A percentile compares a stretch with the other conserved stretches of the same genome.
These are phyloP conservation scores for Xylaria palmicola DNA, from an alignment of 495 filamentous ascomycete species.

Conservation along the genomic window DNA sequence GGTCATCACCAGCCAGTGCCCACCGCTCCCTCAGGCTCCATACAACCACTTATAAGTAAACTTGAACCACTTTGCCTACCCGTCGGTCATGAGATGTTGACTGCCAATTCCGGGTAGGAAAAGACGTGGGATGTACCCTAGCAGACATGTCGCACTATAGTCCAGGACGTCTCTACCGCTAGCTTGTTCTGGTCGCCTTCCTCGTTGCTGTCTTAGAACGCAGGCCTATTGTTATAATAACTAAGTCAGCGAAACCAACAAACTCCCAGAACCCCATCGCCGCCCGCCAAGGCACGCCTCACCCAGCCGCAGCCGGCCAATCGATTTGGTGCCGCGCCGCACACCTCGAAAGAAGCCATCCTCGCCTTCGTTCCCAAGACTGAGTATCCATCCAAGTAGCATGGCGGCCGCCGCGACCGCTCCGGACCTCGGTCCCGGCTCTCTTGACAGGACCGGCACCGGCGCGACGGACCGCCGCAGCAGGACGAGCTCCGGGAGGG, in stretches of 20 bases:
- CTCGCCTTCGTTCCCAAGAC: background rate
- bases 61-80: background rate
- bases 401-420: background rate
- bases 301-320: background rate
- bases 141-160: background rate
- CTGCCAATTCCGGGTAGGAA: no score
- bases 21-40: no score
- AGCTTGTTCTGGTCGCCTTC: background rate
- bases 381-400: no score
- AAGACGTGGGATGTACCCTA: no score
- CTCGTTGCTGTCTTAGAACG: background rate
- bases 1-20: no score
- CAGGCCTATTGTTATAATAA: no score
- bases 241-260: no score
- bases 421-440: background rate
- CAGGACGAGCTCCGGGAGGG: background rate
- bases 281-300: background rate
- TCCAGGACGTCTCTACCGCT: background rate
- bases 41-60: no score
- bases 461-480: conserved; percentile 5
- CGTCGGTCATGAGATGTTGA: background rate
- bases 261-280: background rate
- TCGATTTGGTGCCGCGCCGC: background rate
- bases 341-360: background rate
- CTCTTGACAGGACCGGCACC: background rate